Conservation (phyloP, 2,329 filamentous ascomycete species). For the Pochonia chlamydosporia region DNA sequence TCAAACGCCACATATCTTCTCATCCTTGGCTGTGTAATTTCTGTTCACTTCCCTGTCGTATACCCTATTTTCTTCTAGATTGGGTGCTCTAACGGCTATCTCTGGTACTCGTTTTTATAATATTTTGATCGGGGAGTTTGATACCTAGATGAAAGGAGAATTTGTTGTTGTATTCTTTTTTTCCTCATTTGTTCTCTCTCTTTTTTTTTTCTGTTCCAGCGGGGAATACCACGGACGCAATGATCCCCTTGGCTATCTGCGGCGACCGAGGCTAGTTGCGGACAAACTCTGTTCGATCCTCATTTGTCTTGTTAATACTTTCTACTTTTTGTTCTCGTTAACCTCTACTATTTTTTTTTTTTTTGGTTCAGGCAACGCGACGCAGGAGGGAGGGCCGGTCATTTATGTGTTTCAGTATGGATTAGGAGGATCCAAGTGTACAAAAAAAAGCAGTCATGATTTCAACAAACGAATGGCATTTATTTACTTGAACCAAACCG, state of each 20-base stretch:
- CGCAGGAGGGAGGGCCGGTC: not conserved
- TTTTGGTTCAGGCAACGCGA: not conserved
- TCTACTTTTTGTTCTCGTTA: too few relatives aligned
- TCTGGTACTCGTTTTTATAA: not conserved
- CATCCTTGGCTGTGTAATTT: not conserved
- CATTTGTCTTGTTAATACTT: too few relatives aligned
- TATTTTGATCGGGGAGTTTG: not conserved
- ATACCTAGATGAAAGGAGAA: not conserved
- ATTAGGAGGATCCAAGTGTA: slow-evolving; percentile 10
- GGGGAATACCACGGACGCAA: not conserved
- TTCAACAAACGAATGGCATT: slow-evolving; percentile 24
- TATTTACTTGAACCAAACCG: slow-evolving; percentile 12
- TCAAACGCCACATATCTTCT: not conserved
- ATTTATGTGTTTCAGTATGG: slow-evolving; percentile 6
- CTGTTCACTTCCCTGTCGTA: not conserved
- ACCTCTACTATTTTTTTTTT: not conserved
- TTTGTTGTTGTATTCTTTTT: not conserved
- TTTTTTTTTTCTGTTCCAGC: not conserved
- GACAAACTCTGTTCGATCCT: too few relatives aligned
- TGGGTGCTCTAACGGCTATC: not conserved
- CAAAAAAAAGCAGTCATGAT: slow-evolving; percentile 12
- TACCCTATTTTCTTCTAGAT: not conserved
- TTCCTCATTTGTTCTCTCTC: not conserved
- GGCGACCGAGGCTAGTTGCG: too few relatives aligned
- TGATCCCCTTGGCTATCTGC: not conserved